Percentiles rank a stretch among this genome's conserved stretches.
phyloP scores from a whole-genome alignment of 2,329 filamentous ascomycete genomes.

The Ophiostoma novo-ulmi region DNA sequence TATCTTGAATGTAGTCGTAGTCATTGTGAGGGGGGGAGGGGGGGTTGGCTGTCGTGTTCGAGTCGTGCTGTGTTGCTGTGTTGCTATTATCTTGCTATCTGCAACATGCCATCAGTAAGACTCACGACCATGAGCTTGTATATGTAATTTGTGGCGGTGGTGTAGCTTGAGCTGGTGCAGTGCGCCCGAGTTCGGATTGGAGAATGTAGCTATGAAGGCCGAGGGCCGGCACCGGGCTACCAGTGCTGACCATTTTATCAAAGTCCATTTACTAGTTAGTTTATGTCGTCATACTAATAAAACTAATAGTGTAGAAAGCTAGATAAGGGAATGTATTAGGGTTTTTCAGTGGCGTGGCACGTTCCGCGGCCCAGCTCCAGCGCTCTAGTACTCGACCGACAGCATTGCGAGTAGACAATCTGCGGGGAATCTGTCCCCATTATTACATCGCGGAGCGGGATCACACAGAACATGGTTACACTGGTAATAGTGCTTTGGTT shows the following conservation, averaged over 20 bases:
- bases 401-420: background rate
- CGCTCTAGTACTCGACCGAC: background rate
- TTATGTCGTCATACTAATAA: background rate
- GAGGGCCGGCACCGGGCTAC: background rate
- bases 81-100: background rate
- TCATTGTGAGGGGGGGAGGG: constrained; percentile 4
- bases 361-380: background rate
- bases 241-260: background rate
- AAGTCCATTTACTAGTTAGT: background rate
- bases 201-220: background rate
- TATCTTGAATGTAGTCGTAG: constrained; percentile 31
- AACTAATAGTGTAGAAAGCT: background rate
- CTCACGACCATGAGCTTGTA: background rate
- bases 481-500: constrained; percentile 14
- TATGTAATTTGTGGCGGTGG: background rate
- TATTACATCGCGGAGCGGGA: background rate
- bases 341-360: constrained; percentile 1
- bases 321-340: background rate
- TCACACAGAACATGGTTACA: background rate
- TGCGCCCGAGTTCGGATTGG: constrained; percentile 19
- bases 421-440: background rate
- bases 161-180: background rate
- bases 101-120: background rate
- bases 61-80: background rate
- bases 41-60: background rate